Conservation (phyloP, 495 filamentous ascomycete genomes). For the Penicillium roqueforti region DNA sequence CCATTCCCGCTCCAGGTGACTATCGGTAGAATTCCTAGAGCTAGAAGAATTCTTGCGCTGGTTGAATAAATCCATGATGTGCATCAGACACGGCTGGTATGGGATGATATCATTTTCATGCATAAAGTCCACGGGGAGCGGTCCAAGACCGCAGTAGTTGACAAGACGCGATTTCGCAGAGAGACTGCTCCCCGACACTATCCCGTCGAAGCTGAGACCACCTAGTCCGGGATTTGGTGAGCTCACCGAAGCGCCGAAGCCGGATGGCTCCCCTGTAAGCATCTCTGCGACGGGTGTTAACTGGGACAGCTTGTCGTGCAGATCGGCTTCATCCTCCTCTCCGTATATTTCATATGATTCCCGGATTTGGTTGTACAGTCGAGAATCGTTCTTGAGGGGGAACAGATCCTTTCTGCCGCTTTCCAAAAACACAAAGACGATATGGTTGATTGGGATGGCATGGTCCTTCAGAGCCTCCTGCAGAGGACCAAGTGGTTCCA, state of each 20-base stretch:
- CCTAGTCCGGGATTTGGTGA: slow-evolving; percentile 16
- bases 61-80: slow-evolving; percentile 44
- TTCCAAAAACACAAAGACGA: slow-evolving; percentile 43
- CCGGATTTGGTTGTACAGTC: slow-evolving; percentile 38
- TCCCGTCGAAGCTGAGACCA: slow-evolving; percentile 41
- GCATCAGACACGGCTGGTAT: slow-evolving; percentile 46
- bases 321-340: slow-evolving; percentile 22
- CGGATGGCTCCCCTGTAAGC: slow-evolving; percentile 33
- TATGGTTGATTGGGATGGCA: slow-evolving; percentile 36
- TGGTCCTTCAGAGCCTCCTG: slow-evolving; percentile 27
- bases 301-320: slow-evolving; percentile 22
- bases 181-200: slow-evolving; percentile 38
- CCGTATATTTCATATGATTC: slow-evolving; percentile 37
- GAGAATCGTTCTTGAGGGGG: slow-evolving; percentile 37
- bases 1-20: slow-evolving; percentile 28
- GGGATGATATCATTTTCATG: slow-evolving; percentile 41
- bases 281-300: slow-evolving; percentile 21
- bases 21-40: slow-evolving; percentile 10
- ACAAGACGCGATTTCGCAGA: slow-evolving; percentile 43
- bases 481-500: slow-evolving; percentile 29
- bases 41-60: slow-evolving; percentile 18
- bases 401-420: slow-evolving; percentile 47
- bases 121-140: slow-evolving; percentile 43
- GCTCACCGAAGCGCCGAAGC: slow-evolving; percentile 18
- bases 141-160: slow-evolving; percentile 44